Evolutionary conservation across 2,329 filamentous ascomycete species (phyloP).

Genomic region (Verticillium tricorpus): DNA sequence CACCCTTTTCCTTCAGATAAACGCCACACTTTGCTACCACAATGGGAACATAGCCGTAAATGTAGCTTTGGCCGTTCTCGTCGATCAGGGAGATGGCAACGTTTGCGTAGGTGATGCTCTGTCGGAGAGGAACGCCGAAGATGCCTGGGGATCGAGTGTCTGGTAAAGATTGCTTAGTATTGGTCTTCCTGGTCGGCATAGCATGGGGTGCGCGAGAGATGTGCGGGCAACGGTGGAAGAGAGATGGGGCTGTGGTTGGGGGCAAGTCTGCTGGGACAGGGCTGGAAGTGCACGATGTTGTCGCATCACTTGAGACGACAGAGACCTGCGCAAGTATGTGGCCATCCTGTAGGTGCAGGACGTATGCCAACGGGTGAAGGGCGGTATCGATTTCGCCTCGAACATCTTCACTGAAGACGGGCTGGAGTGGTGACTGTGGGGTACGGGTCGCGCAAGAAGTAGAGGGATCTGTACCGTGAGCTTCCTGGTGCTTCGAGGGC

Average conservation of each 20-base stretch:
- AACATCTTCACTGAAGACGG: slow-evolving; percentile 12
- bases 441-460: slow-evolving; percentile 13
- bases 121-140: slow-evolving; percentile 87
- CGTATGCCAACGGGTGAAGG: slow-evolving; percentile 4
- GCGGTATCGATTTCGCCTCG: slow-evolving; percentile 7
- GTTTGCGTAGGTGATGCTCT: slow-evolving; percentile 96
- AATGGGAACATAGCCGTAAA: slow-evolving; percentile 97
- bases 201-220: neutral
- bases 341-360: slow-evolving; percentile 11
- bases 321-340: slow-evolving; percentile 1
- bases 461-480: slow-evolving; percentile 47
- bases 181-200: slow-evolving; percentile 5
- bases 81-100: slow-evolving; percentile 96
- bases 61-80: slow-evolving; percentile 88
- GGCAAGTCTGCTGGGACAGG: neutral
- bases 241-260: neutral
- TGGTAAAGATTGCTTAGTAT: slow-evolving; percentile 20
- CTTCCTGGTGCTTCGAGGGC: slow-evolving; percentile 51
- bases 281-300: neutral
- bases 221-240: neutral
- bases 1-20: slow-evolving; percentile 96
- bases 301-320: slow-evolving; percentile 14
- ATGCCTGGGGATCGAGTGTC: slow-evolving; percentile 65
- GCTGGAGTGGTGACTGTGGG: slow-evolving; percentile 2
- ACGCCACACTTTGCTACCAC: slow-evolving; percentile 98